These are phyloP conservation scores for Fusarium coicis DNA, from an alignment of 2,329 filamentous ascomycete genomes.

Conservation along the genomic window DNA sequence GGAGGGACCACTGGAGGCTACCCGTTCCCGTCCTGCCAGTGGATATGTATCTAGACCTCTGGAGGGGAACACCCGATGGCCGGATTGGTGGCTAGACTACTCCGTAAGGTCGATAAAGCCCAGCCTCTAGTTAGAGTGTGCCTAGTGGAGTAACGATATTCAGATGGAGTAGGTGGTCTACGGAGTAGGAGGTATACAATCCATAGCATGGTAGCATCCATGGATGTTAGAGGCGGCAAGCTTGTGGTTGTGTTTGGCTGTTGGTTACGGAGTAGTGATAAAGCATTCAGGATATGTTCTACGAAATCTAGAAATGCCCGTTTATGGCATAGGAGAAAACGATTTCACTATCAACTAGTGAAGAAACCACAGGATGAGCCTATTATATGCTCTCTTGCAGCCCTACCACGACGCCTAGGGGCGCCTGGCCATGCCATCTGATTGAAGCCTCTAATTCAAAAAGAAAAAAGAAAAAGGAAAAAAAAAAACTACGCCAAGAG, in stretches of 20 bases:
- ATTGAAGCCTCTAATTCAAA: slow-evolving; percentile 6
- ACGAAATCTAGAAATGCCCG: slow-evolving; percentile 10
- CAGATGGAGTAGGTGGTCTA: background rate
- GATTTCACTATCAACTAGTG: slow-evolving; percentile 5
- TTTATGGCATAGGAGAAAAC: slow-evolving; percentile 8
- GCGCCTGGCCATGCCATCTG: slow-evolving; percentile 5
- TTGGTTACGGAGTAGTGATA: background rate
- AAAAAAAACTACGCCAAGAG: too few relatives aligned
- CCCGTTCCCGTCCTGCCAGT: slow-evolving; percentile 38
- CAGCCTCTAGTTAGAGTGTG: slow-evolving; percentile 17
- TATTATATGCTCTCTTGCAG: slow-evolving; percentile 15
- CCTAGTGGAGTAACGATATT: background rate
- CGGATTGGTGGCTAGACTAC: slow-evolving; percentile 34
- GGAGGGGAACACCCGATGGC: slow-evolving; percentile 12
- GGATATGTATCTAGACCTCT: slow-evolving; percentile 15
- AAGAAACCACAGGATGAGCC: background rate
- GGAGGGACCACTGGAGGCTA: slow-evolving; percentile 30
- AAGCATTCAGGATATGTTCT: background rate
- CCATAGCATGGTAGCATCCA: background rate
- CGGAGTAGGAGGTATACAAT: background rate
- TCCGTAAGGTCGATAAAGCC: slow-evolving; percentile 29
- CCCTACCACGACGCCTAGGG: slow-evolving; percentile 14
- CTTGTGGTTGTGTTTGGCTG: background rate
- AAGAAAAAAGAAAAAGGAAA: too few relatives aligned
- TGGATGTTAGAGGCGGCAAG: background rate